Base-by-base conservation (phyloP, 179 eudicot species). In the Spinacia oleracea region DNA sequence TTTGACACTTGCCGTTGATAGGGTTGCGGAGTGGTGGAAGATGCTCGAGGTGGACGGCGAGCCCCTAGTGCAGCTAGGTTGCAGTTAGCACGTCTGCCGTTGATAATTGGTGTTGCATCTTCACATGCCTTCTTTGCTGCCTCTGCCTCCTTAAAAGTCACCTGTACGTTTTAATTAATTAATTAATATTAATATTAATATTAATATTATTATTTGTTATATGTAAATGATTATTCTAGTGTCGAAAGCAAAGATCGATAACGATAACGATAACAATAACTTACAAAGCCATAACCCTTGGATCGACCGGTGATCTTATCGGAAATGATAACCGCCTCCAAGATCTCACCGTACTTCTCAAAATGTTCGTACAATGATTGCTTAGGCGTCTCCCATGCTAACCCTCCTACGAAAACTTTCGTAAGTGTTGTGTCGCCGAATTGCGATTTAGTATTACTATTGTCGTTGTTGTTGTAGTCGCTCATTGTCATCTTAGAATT, bases 221-320 rank as follows among this genome's bases (percentile, higher is more conserved):
- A 50, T 21, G 40, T 20, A 35, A 5, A 25, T 20, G 4, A 1
- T 23, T 58, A 1, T 23, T 58, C 10, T 58, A 10, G 25, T 58
- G 31, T 58, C 12, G 31, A 23, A 9, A 12, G 2, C 4, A 58
- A 58, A 58, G 3, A 48, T 38, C 50, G 45, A 32, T 8, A n/a
- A n/a, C n/a, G 8, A 15, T 29, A 15, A n/a, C n/a, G n/a, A n/a
- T n/a, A n/a, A n/a, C n/a, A 11, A 23, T 1, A 48, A 83, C 98
- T 79, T 88, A 95, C 97, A 78, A 95, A 95, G 60, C 98, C 98
- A 64, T 95, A 95, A 85, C 98, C 98, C 79, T 95, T 95, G 88
- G 98, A 95, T 81, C 97, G 77, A 59, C 91, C 95, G 70, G 98
- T 89, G 86, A 84, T 29, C 89, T 93, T 94, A 73, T 94, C 97